Base-by-base conservation (phyloP, 768 basidiomycete species). In the Suillus variegatus region DNA sequence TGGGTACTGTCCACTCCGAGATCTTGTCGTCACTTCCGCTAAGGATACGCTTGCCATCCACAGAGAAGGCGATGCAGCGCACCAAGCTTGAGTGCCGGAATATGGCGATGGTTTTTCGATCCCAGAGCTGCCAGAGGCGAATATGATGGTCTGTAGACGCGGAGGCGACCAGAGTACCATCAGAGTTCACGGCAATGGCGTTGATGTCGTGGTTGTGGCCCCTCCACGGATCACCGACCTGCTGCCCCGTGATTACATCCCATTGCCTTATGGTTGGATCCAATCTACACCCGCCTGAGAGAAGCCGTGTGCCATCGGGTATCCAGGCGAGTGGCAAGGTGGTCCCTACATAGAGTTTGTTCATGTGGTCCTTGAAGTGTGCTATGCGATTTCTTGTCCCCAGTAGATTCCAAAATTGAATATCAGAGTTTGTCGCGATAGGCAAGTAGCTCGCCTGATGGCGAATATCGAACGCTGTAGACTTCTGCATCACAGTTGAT, bases 381-480 rank as follows among this genome's bases (percentile, higher is more conserved):
- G 32, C 52, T 20, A 35, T 20, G 52, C 52, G 10, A 20, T 54
- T 20, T 20, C 52, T 35, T 20, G 32, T 54, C 18, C 32, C 18
- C 22, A 51, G 49, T 35, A 28, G 18, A 54, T 54, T 54, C 52
- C 52, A 20, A 20, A 54, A 20, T 54, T 54, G 52, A 18, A 54
- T 54, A 35, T 54, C 52, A 54, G 32, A 54, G 32, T 54, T 54
- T 35, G 52, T 54, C 32, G 52, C 52, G 6, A 35, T 54, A 32
- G 52, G 52, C 52, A 54, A 54, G 52, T 54, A 54, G 52, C 35
- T 54, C 52, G 10, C 52, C 52, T 10, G 52, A 54, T 35, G 52
- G 52, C 52, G 52, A 54, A 35, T 32, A 54, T 18, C 32, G 52
- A 35, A 54, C 52, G 20, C 18, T 54, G 32, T 54, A 54, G 32